These are phyloP conservation scores for Coelastrella sp. DNA, from an alignment of 139 green algal species.

Conservation along the genomic window DNA sequence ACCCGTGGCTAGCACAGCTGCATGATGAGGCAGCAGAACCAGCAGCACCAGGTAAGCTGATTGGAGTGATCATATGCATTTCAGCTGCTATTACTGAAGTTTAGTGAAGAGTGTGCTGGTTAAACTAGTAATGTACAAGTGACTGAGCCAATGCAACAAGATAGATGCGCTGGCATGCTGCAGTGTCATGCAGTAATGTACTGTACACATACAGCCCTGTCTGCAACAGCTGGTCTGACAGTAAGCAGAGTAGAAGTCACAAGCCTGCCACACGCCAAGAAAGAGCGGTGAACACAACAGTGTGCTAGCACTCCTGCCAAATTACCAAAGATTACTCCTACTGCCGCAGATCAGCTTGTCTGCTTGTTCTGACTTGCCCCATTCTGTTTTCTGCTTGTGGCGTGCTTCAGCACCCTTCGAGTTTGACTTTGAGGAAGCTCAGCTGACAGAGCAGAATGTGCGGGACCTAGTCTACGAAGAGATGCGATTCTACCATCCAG, in stretches of 20 bases:
- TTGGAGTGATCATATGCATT: background rate
- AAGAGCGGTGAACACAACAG: too few species aligned
- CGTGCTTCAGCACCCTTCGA: constrained; percentile 76
- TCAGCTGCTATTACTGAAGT: background rate
- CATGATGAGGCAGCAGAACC: constrained; percentile 88
- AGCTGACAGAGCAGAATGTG: constrained; percentile 83
- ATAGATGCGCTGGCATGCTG: too few species aligned
- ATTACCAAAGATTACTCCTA: too few species aligned
- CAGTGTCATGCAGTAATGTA: too few species aligned
- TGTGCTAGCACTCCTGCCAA: too few species aligned
- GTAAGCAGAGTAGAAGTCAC: too few species aligned
- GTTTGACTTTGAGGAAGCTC: constrained; percentile 93
- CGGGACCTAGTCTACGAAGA: constrained; percentile 85
- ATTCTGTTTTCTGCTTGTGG: background rate
- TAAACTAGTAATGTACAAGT: too few species aligned
- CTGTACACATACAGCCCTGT: too few species aligned
- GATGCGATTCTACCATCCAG: constrained; percentile 77
- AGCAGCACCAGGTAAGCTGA: constrained; percentile 60
- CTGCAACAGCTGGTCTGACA: too few species aligned
- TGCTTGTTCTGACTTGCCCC: background rate
- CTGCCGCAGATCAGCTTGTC: background rate
- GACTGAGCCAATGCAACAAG: too few species aligned
- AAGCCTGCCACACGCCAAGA: too few species aligned
- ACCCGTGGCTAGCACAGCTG: constrained; percentile 91
- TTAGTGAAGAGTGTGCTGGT: too few species aligned